A percentile compares a stretch with the other conserved stretches of the same genome.
Evolutionary conservation across 129 eudicot species (phyloP).

Genomic region (Erigeron canadensis): DNA sequence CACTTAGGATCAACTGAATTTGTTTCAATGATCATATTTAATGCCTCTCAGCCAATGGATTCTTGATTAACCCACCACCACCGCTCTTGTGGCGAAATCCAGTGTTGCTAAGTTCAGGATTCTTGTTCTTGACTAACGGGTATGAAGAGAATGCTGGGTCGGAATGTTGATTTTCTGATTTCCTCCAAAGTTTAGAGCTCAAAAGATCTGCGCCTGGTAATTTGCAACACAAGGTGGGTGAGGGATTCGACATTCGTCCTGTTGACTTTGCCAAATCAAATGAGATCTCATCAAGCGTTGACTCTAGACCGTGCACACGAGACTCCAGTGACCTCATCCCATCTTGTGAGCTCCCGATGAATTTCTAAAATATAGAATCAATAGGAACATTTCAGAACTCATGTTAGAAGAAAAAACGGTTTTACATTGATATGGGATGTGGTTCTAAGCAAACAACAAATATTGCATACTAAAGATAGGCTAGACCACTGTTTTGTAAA

Average conservation of each 20-base stretch:
- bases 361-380: slow-evolving; percentile 40
- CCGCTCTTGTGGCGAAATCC: slow-evolving; percentile 39
- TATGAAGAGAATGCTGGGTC: slow-evolving; percentile 28
- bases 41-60: slow-evolving; percentile 70
- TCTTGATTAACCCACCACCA: slow-evolving; percentile 57
- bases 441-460: neutral
- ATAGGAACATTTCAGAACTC: slow-evolving; percentile 5
- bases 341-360: slow-evolving; percentile 72
- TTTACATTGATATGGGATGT: slow-evolving; percentile 1
- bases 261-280: slow-evolving; percentile 69
- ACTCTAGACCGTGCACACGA: slow-evolving; percentile 53
- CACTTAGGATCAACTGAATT: neutral
- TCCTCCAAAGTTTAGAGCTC: slow-evolving; percentile 76
- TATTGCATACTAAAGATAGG: too few species aligned
- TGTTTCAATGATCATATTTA: slow-evolving; percentile 8
- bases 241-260: slow-evolving; percentile 46
- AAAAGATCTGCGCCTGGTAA: slow-evolving; percentile 75
- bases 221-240: slow-evolving; percentile 57
- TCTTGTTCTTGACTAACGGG: slow-evolving; percentile 28
- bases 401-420: neutral
- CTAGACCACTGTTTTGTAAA: neutral
- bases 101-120: slow-evolving; percentile 32
- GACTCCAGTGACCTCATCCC: slow-evolving; percentile 75
- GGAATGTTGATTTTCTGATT: slow-evolving; percentile 42
- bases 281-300: slow-evolving; percentile 72